phyloP scores from a whole-genome alignment of 179 eudicot species.

The Carnegiea gigantea region DNA sequence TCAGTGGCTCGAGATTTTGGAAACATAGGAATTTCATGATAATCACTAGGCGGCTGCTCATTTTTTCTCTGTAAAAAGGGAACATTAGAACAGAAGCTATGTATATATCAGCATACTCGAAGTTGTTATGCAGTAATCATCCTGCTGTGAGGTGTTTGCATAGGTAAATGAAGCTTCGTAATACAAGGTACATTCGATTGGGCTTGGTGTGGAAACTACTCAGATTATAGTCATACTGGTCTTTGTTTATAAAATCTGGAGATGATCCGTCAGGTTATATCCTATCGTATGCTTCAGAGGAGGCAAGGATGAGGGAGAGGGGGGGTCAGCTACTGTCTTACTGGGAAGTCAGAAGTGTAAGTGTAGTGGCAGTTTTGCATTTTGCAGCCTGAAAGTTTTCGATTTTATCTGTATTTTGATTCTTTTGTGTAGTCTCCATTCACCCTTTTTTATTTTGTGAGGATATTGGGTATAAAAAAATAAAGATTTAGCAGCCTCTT shows the following conservation, averaged over 20 bases:
- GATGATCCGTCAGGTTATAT: not conserved
- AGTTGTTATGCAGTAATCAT: not conserved
- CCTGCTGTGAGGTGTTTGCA: not conserved
- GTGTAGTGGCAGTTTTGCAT: not conserved
- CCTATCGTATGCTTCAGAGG: not conserved
- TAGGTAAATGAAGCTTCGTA: not conserved
- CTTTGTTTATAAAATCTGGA: not conserved
- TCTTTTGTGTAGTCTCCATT: not conserved
- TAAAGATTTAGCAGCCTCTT: too few relatives aligned
- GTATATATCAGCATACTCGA: slow-evolving; percentile 20
- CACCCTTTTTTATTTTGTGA: not conserved
- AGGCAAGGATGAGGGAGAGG: not conserved
- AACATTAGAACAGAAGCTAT: not conserved
- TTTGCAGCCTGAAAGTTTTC: not conserved
- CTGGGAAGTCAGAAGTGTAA: not conserved
- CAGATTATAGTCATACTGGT: not conserved
- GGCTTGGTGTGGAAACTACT: not conserved
- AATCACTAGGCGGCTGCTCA: not conserved
- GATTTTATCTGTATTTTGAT: not conserved
- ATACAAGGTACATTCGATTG: not conserved
- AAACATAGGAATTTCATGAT: slow-evolving; percentile 20
- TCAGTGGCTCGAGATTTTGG: slow-evolving; percentile 37
- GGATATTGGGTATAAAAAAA: too few relatives aligned
- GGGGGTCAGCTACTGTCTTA: not conserved
- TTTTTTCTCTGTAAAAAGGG: not conserved